A percentile compares a stretch with the other conserved stretches of the same genome.
Evolutionary conservation across 2,329 filamentous ascomycete species (phyloP).

Genomic region (Penicillium psychrosexuale): DNA sequence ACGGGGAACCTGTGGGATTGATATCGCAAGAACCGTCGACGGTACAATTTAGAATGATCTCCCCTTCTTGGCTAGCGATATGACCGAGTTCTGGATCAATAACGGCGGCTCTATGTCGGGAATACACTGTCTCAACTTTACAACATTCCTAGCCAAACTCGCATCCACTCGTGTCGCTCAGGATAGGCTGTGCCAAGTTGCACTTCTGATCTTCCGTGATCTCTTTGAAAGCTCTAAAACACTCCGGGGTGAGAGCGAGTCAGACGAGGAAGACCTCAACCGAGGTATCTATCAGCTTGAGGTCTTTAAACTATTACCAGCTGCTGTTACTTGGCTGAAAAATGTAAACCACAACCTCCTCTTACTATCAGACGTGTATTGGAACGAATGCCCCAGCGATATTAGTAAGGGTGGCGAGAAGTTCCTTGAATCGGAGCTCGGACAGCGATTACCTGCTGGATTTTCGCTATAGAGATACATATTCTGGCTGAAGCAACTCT

Average conservation of each 20-base stretch:
- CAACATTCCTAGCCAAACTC: constrained; percentile 24
- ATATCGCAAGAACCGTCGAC: constrained; percentile 24
- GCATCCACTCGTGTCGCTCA: constrained; percentile 21
- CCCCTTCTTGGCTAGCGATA: constrained; percentile 22
- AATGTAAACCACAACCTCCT: constrained; percentile 18
- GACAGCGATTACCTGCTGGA: constrained; percentile 21
- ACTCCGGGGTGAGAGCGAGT: too few species aligned
- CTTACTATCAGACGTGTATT: constrained; percentile 20
- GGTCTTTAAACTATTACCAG: constrained; percentile 17
- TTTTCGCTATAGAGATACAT: constrained; percentile 28
- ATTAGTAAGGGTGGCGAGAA: constrained; percentile 16
- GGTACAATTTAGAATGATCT: constrained; percentile 27
- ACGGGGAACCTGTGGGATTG: constrained; percentile 11
- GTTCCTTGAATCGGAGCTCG: constrained; percentile 24
- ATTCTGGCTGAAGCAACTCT: constrained; percentile 28
- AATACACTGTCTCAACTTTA: constrained; percentile 19
- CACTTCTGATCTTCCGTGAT: constrained; percentile 18
- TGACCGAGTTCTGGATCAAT: constrained; percentile 22
- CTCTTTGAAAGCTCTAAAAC: constrained; percentile 13
- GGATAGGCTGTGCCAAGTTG: constrained; percentile 22
- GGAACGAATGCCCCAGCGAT: constrained; percentile 19
- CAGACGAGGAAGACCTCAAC: constrained; percentile 15
- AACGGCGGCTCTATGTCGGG: constrained; percentile 15
- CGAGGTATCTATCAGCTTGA: constrained; percentile 7
- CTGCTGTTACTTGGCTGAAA: constrained; percentile 19